phyloP scores from a whole-genome alignment of 768 basidiomycete species.

The Mycena epipterygia region DNA sequence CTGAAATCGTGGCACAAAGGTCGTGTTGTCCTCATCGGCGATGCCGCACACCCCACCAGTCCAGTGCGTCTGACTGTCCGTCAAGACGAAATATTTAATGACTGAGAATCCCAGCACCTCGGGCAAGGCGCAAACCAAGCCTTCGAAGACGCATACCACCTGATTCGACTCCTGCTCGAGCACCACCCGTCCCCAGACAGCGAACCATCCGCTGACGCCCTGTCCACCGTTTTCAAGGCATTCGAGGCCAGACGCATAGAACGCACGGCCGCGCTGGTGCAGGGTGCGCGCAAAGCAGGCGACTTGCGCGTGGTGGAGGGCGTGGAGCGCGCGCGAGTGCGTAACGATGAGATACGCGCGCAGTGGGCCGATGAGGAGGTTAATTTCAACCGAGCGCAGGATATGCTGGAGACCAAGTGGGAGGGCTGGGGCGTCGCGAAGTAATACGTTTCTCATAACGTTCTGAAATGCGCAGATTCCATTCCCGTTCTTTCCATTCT shows the following conservation, averaged over 20 bases:
- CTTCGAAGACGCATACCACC: constrained; percentile 56
- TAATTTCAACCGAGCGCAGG: neutral
- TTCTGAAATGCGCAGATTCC: too few relatives aligned
- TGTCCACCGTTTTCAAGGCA: constrained; percentile 48
- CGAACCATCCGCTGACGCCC: constrained; percentile 42
- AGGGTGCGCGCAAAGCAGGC: constrained; percentile 49
- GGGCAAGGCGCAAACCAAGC: constrained; percentile 64
- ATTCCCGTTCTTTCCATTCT: too few relatives aligned
- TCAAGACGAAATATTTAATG: neutral
- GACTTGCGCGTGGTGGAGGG: constrained; percentile 51
- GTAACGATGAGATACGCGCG: constrained; percentile 41
- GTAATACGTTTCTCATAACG: neutral
- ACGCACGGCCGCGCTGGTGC: constrained; percentile 52
- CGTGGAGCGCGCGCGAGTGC: constrained; percentile 43
- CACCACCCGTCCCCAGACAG: constrained; percentile 39
- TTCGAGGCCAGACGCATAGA: constrained; percentile 52
- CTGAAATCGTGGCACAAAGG: constrained; percentile 56
- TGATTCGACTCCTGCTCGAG: constrained; percentile 48
- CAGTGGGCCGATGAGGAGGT: constrained; percentile 20
- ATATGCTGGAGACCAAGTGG: neutral
- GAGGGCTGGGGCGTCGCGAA: neutral
- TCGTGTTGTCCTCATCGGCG: constrained; percentile 58
- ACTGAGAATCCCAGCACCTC: constrained; percentile 49
- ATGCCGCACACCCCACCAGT: constrained; percentile 62
- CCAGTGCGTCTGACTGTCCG: constrained; percentile 47